Conservation (phyloP, 768 basidiomycete species). For the Tylopilus rubrobrunneus region DNA sequence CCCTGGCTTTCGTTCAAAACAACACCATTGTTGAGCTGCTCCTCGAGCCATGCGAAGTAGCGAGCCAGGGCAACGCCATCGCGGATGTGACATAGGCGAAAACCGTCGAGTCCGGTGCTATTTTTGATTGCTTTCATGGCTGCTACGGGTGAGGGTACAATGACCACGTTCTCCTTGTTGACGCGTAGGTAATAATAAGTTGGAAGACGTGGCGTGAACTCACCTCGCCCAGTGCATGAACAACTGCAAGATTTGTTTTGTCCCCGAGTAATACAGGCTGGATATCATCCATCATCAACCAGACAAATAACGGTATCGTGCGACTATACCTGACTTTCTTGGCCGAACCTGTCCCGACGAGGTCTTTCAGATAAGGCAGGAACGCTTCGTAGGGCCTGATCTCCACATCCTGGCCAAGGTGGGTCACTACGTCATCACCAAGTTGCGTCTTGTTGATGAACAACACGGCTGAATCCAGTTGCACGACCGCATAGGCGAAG, state of each 20-base stretch:
- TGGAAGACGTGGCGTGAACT: constrained; percentile 5
- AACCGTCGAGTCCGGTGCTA: constrained; percentile 78
- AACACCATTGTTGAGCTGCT: constrained; percentile 60
- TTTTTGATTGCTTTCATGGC: constrained; percentile 84
- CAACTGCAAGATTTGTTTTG: constrained; percentile 77
- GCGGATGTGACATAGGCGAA: constrained; percentile 82
- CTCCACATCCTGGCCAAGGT: constrained; percentile 59
- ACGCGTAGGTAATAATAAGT: neutral
- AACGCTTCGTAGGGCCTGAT: constrained; percentile 68
- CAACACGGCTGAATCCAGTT: constrained; percentile 50
- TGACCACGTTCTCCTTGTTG: constrained; percentile 51
- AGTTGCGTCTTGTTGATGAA: constrained; percentile 62
- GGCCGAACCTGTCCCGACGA: constrained; percentile 36
- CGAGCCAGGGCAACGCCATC: constrained; percentile 84
- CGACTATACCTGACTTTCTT: constrained; percentile 27
- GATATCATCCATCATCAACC: neutral
- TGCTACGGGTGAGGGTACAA: constrained; percentile 68
- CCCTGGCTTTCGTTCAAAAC: constrained; percentile 74
- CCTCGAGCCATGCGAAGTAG: constrained; percentile 96
- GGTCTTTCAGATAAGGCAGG: constrained; percentile 55
- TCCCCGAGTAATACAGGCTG: constrained; percentile 75
- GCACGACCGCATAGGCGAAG: constrained; percentile 87
- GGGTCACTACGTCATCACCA: constrained; percentile 36
- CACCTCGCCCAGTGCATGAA: constrained; percentile 73
- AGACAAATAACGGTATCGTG: constrained; percentile 1